A percentile compares a stretch with the other conserved stretches of the same genome.
Conservation (phyloP, 352 stramenopile genomes). For the Peronospora belbahrii region DNA sequence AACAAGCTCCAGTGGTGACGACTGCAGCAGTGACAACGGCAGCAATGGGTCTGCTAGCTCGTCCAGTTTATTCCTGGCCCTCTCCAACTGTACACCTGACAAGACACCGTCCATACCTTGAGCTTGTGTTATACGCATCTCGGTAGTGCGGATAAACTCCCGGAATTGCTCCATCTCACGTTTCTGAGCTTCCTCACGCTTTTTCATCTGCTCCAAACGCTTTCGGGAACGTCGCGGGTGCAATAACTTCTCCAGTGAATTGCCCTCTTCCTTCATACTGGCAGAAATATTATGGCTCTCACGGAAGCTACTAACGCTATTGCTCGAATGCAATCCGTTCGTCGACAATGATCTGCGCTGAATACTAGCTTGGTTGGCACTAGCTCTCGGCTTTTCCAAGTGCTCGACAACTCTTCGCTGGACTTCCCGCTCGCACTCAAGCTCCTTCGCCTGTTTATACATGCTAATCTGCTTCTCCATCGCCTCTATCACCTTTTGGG, state of each 20-base stretch:
- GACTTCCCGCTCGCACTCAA: conserved; percentile 74
- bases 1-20: conserved; percentile 49
- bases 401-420: conserved; percentile 55
- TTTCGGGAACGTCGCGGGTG: conserved; percentile 61
- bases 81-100: conserved; percentile 18
- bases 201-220: conserved; percentile 51
- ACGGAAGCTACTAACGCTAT: conserved; percentile 22
- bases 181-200: conserved; percentile 70
- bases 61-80: conserved; percentile 26
- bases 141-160: conserved; percentile 71
- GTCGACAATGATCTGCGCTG: conserved; percentile 14
- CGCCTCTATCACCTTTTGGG: conserved; percentile 53
- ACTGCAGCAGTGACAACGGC: conserved; percentile 39
- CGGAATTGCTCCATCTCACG: conserved; percentile 83
- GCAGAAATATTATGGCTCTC: conserved; percentile 30
- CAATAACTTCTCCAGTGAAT: conserved; percentile 68
- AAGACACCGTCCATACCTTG: conserved; percentile 13
- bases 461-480: conserved; percentile 84
- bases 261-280: conserved; percentile 37
- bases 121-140: conserved; percentile 27
- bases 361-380: conserved; percentile 11
- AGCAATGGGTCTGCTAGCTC: conserved; percentile 47
- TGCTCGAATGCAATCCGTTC: conserved; percentile 14
- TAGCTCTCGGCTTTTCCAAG: conserved; percentile 19
- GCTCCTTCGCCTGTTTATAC: conserved; percentile 80